A percentile compares a stretch with the other conserved stretches of the same genome.
These are phyloP conservation scores for Cyanophora paradoxa DNA, from an alignment of 78 protist genomes.

Conservation along the genomic window DNA sequence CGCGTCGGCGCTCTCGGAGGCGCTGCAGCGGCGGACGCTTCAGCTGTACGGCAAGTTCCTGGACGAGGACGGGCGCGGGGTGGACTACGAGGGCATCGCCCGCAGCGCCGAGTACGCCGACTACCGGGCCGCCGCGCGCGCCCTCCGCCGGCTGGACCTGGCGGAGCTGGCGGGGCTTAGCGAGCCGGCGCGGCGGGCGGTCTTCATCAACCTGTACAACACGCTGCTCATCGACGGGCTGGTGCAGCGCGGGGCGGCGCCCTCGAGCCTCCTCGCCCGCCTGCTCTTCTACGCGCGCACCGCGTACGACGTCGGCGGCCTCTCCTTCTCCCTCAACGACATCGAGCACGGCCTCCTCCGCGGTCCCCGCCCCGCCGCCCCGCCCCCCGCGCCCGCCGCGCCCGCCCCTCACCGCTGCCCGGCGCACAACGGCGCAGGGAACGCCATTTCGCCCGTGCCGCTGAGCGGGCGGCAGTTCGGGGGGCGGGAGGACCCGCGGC, in stretches of 20 bases:
- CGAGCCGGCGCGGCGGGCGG: not conserved
- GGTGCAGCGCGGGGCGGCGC: not conserved
- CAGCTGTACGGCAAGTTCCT: not conserved
- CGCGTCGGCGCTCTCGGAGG: no score
- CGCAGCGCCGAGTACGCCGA: not conserved
- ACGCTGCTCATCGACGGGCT: slow-evolving; percentile 2
- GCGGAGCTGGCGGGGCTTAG: not conserved
- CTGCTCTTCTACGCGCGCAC: not conserved
- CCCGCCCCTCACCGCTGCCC: no score
- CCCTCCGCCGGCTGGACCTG: not conserved
- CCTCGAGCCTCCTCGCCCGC: not conserved
- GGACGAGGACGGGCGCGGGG: not conserved
- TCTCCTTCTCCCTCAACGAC: not conserved
- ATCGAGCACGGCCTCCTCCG: slow-evolving; percentile 22
- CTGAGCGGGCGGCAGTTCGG: no score
- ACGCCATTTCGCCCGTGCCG: no score
- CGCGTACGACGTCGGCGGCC: not conserved
- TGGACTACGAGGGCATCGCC: not conserved
- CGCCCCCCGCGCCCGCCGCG: no score
- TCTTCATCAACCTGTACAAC: slow-evolving; percentile 13
- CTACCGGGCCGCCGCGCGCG: not conserved
- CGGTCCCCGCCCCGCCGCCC: not conserved
- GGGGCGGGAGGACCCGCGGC: not conserved
- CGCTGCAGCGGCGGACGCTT: not conserved
- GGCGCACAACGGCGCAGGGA: no score